Evolutionary conservation across 768 basidiomycete genomes (phyloP).

Genomic region (Mycena leptocephala): DNA sequence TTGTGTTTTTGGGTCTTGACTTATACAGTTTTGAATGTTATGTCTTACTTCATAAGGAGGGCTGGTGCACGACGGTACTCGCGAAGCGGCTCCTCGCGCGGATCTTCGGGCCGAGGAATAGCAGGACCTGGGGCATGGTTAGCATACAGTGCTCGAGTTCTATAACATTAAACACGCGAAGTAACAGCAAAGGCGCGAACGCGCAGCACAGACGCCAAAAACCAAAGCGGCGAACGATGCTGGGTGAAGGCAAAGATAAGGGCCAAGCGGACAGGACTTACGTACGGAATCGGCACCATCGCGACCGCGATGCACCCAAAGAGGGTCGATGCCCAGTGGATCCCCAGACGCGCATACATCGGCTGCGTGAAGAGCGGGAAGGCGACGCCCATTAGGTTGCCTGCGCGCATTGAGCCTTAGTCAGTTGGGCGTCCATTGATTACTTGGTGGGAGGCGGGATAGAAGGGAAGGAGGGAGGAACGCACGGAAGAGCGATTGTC

Average conservation of each 20-base stretch:
- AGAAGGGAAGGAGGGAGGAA: conserved; percentile 7
- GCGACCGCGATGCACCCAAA: conserved; percentile 55
- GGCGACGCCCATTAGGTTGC: conserved; percentile 50
- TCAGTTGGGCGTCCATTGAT: no score
- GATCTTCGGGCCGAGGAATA: conserved; percentile 16
- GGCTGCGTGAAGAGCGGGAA: conserved; percentile 55
- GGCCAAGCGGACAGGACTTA: conserved; percentile 18
- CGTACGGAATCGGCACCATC: conserved; percentile 59
- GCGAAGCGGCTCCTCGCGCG: conserved; percentile 20
- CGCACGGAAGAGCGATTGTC: conserved; percentile 60
- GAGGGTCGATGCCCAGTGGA: conserved; percentile 60
- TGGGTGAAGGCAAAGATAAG: background rate
- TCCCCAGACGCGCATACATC: conserved; percentile 60
- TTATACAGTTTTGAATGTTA: conserved; percentile 1
- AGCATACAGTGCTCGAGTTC: background rate
- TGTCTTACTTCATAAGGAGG: background rate
- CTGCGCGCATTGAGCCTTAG: no score
- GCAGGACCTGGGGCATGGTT: conserved; percentile 8
- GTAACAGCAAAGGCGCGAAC: background rate
- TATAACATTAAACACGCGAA: background rate
- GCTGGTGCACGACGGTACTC: conserved; percentile 16
- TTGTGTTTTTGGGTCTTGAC: background rate
- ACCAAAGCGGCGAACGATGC: background rate
- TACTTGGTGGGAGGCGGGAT: background rate
- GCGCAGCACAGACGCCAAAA: background rate